Base-by-base conservation (phyloP, 805 yeast genomes). In the Candida caryicola region DNA sequence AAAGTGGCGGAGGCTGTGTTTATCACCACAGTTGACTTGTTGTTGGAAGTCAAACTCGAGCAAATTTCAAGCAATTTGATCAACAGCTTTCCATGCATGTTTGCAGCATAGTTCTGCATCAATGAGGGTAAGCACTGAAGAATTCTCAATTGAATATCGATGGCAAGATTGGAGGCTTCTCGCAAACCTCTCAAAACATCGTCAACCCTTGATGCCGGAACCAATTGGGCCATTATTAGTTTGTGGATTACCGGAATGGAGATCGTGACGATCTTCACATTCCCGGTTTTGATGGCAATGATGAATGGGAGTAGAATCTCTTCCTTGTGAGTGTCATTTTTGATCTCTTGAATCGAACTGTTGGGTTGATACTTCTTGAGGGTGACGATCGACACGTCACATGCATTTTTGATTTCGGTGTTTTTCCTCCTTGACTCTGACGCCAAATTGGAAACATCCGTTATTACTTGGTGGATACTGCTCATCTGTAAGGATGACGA, bases 1-100 rank as follows among this genome's bases (percentile, higher is more conserved):
- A 89, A 73, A 3, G 98, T 88, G 2, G 98, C 99, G 34, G 87
- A 81, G 0, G 98, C 96, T 0, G 98, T 86, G 51, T 89, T 90
- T 10, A 79, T 73, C 4, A 93, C 95, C 49, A 86, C 85, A 0
- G 84, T 77, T 4, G 81, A 74, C 49, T 85, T 83, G 44, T 79
- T 83, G 10, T 79, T 73, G 10, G 78, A 65, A 40, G 86, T 89
- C 34, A 93, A 69, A 23, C 79, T 73, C 0, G 93, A 74, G 54
- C 95, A 86, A 2, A 91, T 78, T 16, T 69, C 64, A 15, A 91
- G 62, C 9, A 87, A 59, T 44, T 76, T 76, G 5, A 81, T 66
- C 25, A 89, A 66, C 12, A 76, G 56, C 0, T 65, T 71, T 13
- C 80, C 90, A 15, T 66, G 64, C 28, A 90, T 70, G 33, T 68